phyloP scores from a whole-genome alignment of 768 basidiomycete genomes.

The Boletus rufocinnamomeus region DNA sequence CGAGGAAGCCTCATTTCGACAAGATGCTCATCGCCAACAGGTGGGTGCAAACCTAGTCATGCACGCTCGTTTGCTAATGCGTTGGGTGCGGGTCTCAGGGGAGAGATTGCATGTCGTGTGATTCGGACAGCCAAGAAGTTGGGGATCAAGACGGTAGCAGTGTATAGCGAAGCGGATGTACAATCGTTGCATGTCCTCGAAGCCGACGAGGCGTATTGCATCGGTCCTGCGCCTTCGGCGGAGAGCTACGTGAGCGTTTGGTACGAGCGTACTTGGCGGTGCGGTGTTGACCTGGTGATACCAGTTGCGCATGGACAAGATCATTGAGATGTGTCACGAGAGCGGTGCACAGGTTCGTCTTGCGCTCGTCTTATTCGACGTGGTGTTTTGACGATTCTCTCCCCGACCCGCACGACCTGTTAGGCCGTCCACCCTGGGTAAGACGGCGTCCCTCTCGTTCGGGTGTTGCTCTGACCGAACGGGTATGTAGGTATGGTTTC shows the following conservation, averaged over 20 bases:
- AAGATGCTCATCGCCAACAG: constrained; percentile 93
- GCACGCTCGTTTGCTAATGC: background rate
- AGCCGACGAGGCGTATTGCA: constrained; percentile 90
- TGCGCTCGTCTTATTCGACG: background rate
- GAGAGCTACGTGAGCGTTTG: constrained; percentile 79
- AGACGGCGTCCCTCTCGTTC: constrained; percentile 5
- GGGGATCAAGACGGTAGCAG: constrained; percentile 89
- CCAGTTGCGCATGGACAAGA: constrained; percentile 85
- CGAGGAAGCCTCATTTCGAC: constrained; percentile 65
- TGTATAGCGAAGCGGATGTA: constrained; percentile 86
- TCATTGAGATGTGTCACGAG: constrained; percentile 76
- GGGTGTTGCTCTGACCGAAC: background rate
- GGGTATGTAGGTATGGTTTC: constrained; percentile 72
- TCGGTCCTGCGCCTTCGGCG: constrained; percentile 86
- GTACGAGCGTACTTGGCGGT: background rate
- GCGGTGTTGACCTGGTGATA: constrained; percentile 4
- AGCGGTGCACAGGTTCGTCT: constrained; percentile 80
- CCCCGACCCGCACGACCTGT: background rate
- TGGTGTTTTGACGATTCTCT: background rate
- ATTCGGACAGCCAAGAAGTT: constrained; percentile 87
- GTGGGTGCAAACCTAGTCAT: constrained; percentile 30
- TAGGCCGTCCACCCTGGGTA: constrained; percentile 94
- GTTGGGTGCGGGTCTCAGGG: constrained; percentile 46
- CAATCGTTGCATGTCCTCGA: constrained; percentile 80
- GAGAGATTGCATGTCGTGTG: constrained; percentile 95